Evolutionary conservation across 371 early-diverging fungal genomes (phyloP).

Genomic region (Lichtheimia hyalospora): DNA sequence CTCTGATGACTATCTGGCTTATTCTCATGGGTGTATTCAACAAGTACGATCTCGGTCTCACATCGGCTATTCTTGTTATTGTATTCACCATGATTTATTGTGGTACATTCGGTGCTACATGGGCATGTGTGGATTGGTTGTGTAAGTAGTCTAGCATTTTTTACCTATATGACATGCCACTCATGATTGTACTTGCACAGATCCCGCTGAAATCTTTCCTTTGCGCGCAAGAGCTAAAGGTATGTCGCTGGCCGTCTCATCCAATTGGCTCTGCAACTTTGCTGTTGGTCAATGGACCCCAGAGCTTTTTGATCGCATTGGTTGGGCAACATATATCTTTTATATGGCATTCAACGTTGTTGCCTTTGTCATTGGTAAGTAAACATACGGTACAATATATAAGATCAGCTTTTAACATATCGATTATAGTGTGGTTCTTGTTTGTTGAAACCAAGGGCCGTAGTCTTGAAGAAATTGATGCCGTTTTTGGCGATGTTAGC

Average conservation of each 20-base stretch:
- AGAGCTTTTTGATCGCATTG: conserved; percentile 44
- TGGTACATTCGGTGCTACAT: conserved; percentile 34
- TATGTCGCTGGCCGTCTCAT: conserved; percentile 49
- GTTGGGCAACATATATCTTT: conserved; percentile 60
- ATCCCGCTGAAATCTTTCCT: conserved; percentile 65
- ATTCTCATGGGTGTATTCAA: conserved; percentile 39
- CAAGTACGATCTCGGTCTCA: conserved; percentile 33
- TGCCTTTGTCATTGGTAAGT: conserved; percentile 26
- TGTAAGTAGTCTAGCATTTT: conserved; percentile 20
- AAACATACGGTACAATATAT: no score
- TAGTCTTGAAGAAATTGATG: conserved; percentile 53
- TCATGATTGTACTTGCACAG: conserved; percentile 16
- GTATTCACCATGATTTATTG: conserved; percentile 35
- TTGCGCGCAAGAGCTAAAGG: conserved; percentile 42
- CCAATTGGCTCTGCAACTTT: conserved; percentile 61
- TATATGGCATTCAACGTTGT: conserved; percentile 40
- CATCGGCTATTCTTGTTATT: conserved; percentile 39
- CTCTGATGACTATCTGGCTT: conserved; percentile 33
- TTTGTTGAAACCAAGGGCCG: conserved; percentile 53
- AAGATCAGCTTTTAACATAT: no score
- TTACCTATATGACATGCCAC: conserved; percentile 25
- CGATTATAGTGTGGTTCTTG: conserved; percentile 20
- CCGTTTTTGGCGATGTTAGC: conserved; percentile 36
- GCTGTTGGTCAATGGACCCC: conserved; percentile 42
- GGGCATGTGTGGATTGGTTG: conserved; percentile 43